Base-by-base conservation (phyloP, 305 asterid species). In the Fraxinus sp. region DNA sequence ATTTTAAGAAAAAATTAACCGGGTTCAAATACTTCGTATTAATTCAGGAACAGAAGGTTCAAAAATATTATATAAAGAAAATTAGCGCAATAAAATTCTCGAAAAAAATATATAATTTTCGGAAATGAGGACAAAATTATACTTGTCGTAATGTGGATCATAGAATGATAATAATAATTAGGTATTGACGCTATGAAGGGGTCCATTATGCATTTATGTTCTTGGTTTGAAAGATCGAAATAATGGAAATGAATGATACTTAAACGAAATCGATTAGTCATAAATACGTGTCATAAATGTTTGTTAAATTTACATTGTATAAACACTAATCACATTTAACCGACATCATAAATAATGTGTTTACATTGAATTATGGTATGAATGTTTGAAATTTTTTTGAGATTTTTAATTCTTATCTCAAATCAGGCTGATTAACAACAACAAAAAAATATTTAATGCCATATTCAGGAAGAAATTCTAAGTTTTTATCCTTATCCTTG, bases 121-220 rank as follows among this genome's bases (percentile, higher is more conserved):
- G 28, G 70, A 80, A 80, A 84, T 74, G 33, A 64, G 20, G 86
- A 82, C 83, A 87, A 84, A 37, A 5, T 9, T 55, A 39, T 28
- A 64, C 49, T 77, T 41, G 79, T 84, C 80, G 79, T 6, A 62
- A 10, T 7, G 11, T 83, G 72, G 77, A 86, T 81, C 82, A 32
- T 85, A 70, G 79, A 59, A 46, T 72, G 74, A 33, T 33, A 33
- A 76, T 33, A 33, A 76, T 86, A 84, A 86, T 86, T 83, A 77
- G 80, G 71, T 78, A 72, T 74, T 32, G 37, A 46, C 81, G 84
- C 88, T 37, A 79, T 13, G 70, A 28, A 72, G 71, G 83, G 89
- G 88, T 28, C 90, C 87, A 8, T 26, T 28, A 4, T 30, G 14
- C 18, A 28, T 66, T 24, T 11, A 3, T 33, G 28, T 41, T 32